Evolutionary conservation across 148 eudicot genomes (phyloP).

Genomic region (Heliamphora exappendiculata): DNA sequence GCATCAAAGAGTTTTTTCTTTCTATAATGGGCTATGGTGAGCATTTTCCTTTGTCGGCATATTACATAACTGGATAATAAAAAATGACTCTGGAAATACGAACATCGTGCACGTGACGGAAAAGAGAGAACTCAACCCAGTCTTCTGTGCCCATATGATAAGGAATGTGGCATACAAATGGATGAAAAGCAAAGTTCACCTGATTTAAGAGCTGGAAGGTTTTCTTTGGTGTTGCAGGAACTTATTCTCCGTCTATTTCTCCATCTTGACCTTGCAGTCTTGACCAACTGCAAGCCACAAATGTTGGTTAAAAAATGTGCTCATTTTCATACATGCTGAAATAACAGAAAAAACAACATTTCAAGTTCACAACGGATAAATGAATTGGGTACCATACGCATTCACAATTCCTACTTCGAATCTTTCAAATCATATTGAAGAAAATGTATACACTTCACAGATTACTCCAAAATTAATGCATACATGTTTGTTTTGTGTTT

Average conservation of each 20-base stretch:
- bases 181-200: conserved; percentile 31
- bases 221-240: conserved; percentile 84
- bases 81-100: not conserved
- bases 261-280: conserved; percentile 85
- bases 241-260: conserved; percentile 76
- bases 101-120: not conserved
- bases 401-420: too few species aligned
- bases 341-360: too few species aligned
- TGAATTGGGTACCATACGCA: too few species aligned
- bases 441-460: not conserved
- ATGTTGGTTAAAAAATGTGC: not conserved
- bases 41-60: too few species aligned
- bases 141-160: not conserved
- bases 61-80: not conserved
- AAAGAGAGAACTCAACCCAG: not conserved
- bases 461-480: not conserved
- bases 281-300: conserved; percentile 54
- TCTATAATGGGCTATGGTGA: too few species aligned
- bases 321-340: too few species aligned
- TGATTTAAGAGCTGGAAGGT: conserved; percentile 80
- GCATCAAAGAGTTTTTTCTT: too few species aligned
- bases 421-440: too few species aligned
- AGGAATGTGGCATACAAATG: not conserved
- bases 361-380: too few species aligned
- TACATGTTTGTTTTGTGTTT: not conserved